These are phyloP conservation scores for Apiosordaria backusii DNA, from an alignment of 495 filamentous ascomycete species.

Conservation along the genomic window DNA sequence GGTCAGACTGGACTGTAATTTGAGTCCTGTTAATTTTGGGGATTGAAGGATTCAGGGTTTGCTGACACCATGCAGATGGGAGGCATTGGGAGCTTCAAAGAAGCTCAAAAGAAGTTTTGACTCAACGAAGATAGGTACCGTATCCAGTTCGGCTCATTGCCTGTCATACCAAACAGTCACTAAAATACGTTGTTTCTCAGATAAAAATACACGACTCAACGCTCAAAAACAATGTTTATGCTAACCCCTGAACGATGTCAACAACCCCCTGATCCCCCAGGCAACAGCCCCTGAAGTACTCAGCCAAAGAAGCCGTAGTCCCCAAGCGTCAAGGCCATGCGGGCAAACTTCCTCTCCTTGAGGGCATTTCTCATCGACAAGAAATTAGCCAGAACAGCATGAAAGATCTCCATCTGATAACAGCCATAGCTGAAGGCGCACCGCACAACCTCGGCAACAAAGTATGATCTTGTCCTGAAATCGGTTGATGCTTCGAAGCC, in stretches of 20 bases:
- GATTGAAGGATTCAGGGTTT: too few relatives aligned
- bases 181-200: too few relatives aligned
- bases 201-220: neutral
- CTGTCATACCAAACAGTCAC: too few relatives aligned
- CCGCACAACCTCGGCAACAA: constrained; percentile 15
- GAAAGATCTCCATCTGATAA: constrained; percentile 15
- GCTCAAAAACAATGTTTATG: neutral
- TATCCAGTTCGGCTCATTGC: too few relatives aligned
- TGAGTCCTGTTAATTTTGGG: too few relatives aligned
- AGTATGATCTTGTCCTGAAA: constrained; percentile 7
- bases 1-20: too few relatives aligned
- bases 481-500: constrained; percentile 13
- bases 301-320: neutral
- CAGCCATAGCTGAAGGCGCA: constrained; percentile 16
- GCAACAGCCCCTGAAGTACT: neutral
- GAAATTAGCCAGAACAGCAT: neutral
- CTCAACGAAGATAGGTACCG: too few relatives aligned
- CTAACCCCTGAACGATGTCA: neutral
- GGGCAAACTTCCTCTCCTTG: neutral
- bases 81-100: too few relatives aligned
- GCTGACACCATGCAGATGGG: too few relatives aligned
- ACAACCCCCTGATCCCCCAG: neutral
- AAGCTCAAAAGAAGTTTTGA: too few relatives aligned
- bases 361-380: neutral
- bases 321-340: neutral